Evolutionary conservation across 73 alveolate species (phyloP), one percentile per base, ranked within the genome.

Genomic region (Paramecium tetraurelia): DNA sequence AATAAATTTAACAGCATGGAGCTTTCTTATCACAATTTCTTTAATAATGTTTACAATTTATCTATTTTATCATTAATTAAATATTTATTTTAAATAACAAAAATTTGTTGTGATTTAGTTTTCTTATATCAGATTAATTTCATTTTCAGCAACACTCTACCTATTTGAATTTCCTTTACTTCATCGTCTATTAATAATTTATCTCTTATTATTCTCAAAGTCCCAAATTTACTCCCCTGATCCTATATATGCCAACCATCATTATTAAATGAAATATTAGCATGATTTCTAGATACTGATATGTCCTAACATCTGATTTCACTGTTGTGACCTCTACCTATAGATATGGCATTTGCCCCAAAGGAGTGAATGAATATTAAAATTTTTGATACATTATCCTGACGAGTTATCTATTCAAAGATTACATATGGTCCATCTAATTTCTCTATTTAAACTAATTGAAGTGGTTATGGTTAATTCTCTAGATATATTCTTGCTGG

Each of bases 1-100:
- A 96, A 95, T 92, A 95, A 50, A 92, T 95, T 24, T 94, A 58
- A 86, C 99, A 96, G 21, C 95, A 69, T 24, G 96, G 95, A 77
- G 96, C 92, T 50, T 71, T 80, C 85, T 90, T 86, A n/a, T 72
- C 92, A 85, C 96, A 94, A 21, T 93, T 95, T 50, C 99, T 44
- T 18, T 85, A 33, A 69, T 96, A 96, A 71, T 96, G 99, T 57
- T 85, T 70, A 86, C 99, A 96, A 27, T 7, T 22, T 7, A 7
- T 63, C 84, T 63, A 31, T 63, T 63, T 63, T 31, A 63, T 63
- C 84, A 63, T 63, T 63, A 63, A 53, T 53, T 53, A 53, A 53
- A 53, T 53, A 53, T 53, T 53, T 53, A 53, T 53, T 53, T 53
- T 53, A n/a, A 53, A 53, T 40, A 40, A 40, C 48, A 40, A 40